phyloP scores from a whole-genome alignment of 108 stramenopile species.

The Discostella stelligeroides region DNA sequence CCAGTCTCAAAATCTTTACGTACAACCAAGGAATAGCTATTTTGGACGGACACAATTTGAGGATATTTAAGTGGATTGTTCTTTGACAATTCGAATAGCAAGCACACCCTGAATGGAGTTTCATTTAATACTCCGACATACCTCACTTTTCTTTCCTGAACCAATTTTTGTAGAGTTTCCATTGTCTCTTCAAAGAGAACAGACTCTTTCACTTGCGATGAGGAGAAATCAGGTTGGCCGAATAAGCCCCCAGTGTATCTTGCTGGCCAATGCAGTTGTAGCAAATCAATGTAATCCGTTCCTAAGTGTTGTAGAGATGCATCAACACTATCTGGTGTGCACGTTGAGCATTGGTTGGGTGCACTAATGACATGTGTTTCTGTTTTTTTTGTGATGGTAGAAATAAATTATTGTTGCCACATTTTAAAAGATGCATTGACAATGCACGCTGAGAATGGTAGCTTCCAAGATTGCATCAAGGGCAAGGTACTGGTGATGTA shows the following conservation, averaged over 20 bases:
- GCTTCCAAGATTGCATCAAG: too few species aligned
- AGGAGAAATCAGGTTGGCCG: conserved; percentile 76
- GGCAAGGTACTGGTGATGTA: too few species aligned
- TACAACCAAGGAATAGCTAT: conserved; percentile 84
- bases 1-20: conserved; percentile 89
- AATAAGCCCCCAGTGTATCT: conserved; percentile 84
- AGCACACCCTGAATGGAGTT: conserved; percentile 90
- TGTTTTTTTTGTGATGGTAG: too few species aligned
- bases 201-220: conserved; percentile 51
- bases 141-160: conserved; percentile 81
- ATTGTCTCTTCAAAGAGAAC: conserved; percentile 88
- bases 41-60: conserved; percentile 85
- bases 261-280: conserved; percentile 95
- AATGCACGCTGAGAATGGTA: too few species aligned
- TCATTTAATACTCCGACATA: conserved; percentile 91
- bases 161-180: conserved; percentile 70
- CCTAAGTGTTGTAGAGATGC: too few species aligned
- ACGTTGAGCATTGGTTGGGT: too few species aligned
- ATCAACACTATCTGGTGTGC: too few species aligned
- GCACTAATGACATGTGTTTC: too few species aligned
- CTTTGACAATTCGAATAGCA: conserved; percentile 71
- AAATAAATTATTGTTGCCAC: too few species aligned
- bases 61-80: conserved; percentile 70
- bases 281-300: conserved; percentile 92
- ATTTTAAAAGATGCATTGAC: too few species aligned